Evolutionary conservation across 495 filamentous ascomycete genomes (phyloP).

Genomic region (Sphaerosporella brunnea): DNA sequence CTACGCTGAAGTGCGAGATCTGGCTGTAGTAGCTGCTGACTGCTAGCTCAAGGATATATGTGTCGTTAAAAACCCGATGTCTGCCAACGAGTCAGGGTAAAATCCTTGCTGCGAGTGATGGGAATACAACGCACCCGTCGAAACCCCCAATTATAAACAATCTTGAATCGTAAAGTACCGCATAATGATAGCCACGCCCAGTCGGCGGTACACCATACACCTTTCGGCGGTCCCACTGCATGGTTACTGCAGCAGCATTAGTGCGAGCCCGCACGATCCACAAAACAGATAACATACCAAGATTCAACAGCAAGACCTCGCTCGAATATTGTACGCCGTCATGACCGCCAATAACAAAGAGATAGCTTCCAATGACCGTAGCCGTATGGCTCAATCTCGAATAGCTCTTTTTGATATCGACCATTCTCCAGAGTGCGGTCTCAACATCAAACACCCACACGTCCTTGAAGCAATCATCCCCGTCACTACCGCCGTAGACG

Average conservation of each 20-base stretch:
- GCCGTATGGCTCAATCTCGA: constrained; percentile 44
- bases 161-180: constrained; percentile 43
- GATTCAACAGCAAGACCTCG: constrained; percentile 45
- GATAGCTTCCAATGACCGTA: constrained; percentile 46
- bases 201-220: constrained; percentile 45
- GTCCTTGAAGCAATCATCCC: constrained; percentile 48
- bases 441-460: constrained; percentile 53
- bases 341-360: constrained; percentile 49
- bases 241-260: constrained; percentile 33
- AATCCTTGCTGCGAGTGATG: too few relatives aligned
- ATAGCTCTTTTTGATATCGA: constrained; percentile 33
- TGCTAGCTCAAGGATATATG: constrained; percentile 44
- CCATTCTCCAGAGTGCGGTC: constrained; percentile 35
- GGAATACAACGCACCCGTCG: constrained; percentile 35
- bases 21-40: constrained; percentile 51
- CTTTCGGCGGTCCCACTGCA: constrained; percentile 45
- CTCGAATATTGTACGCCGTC: constrained; percentile 49
- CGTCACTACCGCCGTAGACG: constrained; percentile 47
- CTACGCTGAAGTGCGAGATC: constrained; percentile 39
- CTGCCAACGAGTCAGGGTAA: too few relatives aligned
- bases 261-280: constrained; percentile 1
- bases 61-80: constrained; percentile 43
- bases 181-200: constrained; percentile 45
- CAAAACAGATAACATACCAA: constrained; percentile 23
- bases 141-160: constrained; percentile 45